These are phyloP conservation scores for Plasmodium knowlesi DNA, from an alignment of 169 alveolate genomes.

Conservation along the genomic window DNA sequence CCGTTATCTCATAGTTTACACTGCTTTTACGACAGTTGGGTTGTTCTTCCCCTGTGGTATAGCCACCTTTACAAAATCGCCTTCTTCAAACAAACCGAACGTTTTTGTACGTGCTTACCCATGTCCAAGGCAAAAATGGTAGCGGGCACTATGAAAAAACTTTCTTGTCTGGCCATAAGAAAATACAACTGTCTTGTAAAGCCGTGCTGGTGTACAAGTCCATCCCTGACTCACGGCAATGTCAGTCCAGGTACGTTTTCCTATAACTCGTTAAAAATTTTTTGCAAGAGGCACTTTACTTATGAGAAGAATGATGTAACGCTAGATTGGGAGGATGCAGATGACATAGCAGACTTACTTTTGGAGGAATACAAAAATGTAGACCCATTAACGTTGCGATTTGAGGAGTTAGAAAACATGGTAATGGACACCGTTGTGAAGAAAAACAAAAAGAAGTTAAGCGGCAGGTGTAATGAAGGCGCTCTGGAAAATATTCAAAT, in stretches of 20 bases:
- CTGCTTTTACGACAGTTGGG: neutral
- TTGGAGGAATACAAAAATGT: conserved; percentile 57
- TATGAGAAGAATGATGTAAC: conserved; percentile 23
- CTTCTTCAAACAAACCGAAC: neutral
- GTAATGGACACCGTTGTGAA: conserved; percentile 74
- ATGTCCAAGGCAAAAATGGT: conserved; percentile 14
- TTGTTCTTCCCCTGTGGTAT: neutral
- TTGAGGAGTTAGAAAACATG: conserved; percentile 80
- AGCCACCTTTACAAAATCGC: neutral
- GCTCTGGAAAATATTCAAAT: conserved; percentile 79
- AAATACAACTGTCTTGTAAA: neutral
- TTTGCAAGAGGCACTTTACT: conserved; percentile 21
- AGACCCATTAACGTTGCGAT: conserved; percentile 79
- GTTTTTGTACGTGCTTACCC: neutral
- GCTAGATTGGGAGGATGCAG: conserved; percentile 60
- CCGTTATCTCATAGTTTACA: neutral
- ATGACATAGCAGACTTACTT: conserved; percentile 54
- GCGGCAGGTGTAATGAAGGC: conserved; percentile 77
- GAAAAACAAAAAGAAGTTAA: conserved; percentile 58
- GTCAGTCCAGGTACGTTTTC: neutral
- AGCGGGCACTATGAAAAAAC: conserved; percentile 5
- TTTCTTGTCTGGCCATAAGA: conserved; percentile 5
- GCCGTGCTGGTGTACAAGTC: neutral
- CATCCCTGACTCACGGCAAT: conserved; percentile 5
- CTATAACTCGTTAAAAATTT: neutral